Base-by-base conservation (phyloP, 257 asterid species). In the Salvia hispanica region DNA sequence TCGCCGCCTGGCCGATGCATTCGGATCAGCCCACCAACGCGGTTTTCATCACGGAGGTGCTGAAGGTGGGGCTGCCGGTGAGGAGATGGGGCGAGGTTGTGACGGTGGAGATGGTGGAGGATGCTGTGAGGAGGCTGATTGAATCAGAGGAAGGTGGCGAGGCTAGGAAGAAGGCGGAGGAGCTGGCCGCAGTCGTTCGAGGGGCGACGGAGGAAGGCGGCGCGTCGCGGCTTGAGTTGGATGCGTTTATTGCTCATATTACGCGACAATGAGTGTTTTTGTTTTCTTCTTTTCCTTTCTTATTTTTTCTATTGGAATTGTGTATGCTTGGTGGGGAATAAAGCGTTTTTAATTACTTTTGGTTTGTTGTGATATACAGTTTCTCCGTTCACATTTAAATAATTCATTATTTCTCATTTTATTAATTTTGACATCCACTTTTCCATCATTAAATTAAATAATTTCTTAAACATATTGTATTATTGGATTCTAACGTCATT, bases 1-100 rank as follows among this genome's bases (percentile, higher is more conserved):
- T 84, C 0, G 86, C 81, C 5, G 82, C 86, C 2, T 86, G 87
- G 86, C 88, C 92, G 5, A 81, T 83, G 88, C 89, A 86, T 13
- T 83, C 92, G 0, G 92, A 86, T 28, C 89, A 83, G 52, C 87
- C 92, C 9, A 59, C 77, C 2, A 86, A 86, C 40, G 81, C 91
- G 0, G 56, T 76, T 3, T 21, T 87, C 9, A 9, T 83, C 4
- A 68, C 86, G 25, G 76, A 75, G 45, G 18, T 77, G 0, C 74
- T 85, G n/a, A 79, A 64, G 53, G 71, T 75, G 7, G 95, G 89
- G 9, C 9, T 85, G 3, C 47, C 62, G 9, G 79, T 76, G 57
- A 81, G 73, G 66, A 73, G 69, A 0, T 78, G 85, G 84, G 67
- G 65, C 25, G 82, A 78, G 45, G 15, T 69, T 47, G 87, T 79